A percentile compares a stretch with the other conserved stretches of the same genome.
phyloP scores from a whole-genome alignment of 129 eudicot genomes.

The Centrapalus pauciflorus region DNA sequence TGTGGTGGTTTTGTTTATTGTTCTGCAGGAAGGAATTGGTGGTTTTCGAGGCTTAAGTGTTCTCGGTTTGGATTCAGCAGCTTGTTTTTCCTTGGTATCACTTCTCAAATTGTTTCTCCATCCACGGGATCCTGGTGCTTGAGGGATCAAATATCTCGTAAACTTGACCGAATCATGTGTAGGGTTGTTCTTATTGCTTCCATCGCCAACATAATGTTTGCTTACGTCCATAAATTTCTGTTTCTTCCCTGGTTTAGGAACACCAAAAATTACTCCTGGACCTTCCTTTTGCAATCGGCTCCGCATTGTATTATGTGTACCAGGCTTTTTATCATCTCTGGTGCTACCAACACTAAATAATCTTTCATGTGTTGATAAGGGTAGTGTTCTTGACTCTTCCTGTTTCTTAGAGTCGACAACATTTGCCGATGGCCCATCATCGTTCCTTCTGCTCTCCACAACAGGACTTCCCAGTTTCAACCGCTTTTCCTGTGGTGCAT shows the following conservation, averaged over 20 bases:
- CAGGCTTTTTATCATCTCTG: conserved; percentile 40
- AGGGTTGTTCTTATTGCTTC: conserved; percentile 32
- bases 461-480: conserved; percentile 39
- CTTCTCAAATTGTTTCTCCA: conserved; percentile 38
- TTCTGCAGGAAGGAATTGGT: conserved; percentile 39
- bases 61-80: conserved; percentile 40
- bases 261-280: conserved; percentile 73
- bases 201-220: conserved; percentile 67
- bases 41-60: conserved; percentile 44
- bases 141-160: conserved; percentile 54
- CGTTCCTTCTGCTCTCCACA: conserved; percentile 35
- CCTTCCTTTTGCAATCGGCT: conserved; percentile 67
- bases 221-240: conserved; percentile 95
- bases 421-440: conserved; percentile 28
- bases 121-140: conserved; percentile 61
- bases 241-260: conserved; percentile 94
- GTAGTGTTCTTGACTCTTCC: conserved; percentile 39
- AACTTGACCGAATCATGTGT: conserved; percentile 49
- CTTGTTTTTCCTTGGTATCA: conserved; percentile 56
- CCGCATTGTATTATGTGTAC: conserved; percentile 43
- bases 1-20: conserved; percentile 11
- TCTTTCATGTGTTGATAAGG: conserved; percentile 50
- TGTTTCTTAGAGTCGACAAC: conserved; percentile 31
- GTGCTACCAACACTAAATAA: conserved; percentile 52
- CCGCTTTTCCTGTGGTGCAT: conserved; percentile 73